A percentile compares a stretch with the other conserved stretches of the same genome.
Evolutionary conservation across 805 yeast species (phyloP).

Genomic region (Priceomyces medius): DNA sequence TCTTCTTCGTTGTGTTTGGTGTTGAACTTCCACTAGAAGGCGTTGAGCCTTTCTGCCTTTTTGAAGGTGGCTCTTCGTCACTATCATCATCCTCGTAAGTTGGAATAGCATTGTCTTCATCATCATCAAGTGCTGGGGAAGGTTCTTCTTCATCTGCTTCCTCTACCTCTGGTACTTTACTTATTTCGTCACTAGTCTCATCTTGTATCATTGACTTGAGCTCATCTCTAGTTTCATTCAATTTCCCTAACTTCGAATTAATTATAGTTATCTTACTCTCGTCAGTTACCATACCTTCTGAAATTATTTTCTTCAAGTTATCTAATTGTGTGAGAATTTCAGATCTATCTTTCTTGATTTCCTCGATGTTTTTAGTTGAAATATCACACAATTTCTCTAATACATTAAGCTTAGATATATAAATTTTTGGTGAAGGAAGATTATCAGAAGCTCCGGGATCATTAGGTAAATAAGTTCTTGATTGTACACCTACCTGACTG

Average conservation of each 20-base stretch:
- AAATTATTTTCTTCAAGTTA: constrained; percentile 19
- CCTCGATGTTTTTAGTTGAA: constrained; percentile 30
- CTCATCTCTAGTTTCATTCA: constrained; percentile 30
- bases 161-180: not conserved
- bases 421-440: constrained; percentile 38
- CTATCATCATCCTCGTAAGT: constrained; percentile 22
- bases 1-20: constrained; percentile 24
- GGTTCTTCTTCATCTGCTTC: constrained; percentile 24
- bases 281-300: constrained; percentile 30
- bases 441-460: constrained; percentile 34
- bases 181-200: not conserved
- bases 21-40: constrained; percentile 23
- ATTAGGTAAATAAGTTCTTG: constrained; percentile 34
- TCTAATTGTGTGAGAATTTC: constrained; percentile 28
- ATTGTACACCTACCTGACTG: constrained; percentile 38
- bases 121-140: constrained; percentile 28
- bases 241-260: constrained; percentile 23
- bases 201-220: constrained; percentile 28
- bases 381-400: constrained; percentile 38
- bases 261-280: constrained; percentile 34
- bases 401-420: constrained; percentile 37
- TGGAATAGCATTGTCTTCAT: constrained; percentile 23
- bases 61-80: constrained; percentile 14
- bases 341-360: constrained; percentile 26
- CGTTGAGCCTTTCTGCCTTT: constrained; percentile 18